Evolutionary conservation across 768 basidiomycete species (phyloP), one percentile per base, ranked within the genome.

Genomic region (Suillus cothurnatus): DNA sequence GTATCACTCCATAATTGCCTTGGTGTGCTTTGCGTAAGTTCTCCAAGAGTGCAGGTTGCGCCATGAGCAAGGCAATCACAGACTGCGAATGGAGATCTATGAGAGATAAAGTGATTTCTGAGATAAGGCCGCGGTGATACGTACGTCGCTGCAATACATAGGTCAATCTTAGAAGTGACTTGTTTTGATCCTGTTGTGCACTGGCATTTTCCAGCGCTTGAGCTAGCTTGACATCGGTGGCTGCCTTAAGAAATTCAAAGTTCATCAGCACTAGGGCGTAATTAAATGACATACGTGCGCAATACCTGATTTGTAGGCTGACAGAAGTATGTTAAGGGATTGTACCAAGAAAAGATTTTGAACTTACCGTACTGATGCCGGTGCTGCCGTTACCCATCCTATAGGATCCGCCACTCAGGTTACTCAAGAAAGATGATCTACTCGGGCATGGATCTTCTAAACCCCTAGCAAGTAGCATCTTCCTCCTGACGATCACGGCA

Each of bases 1-100:
- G 85, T 47, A 99, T 90, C 49, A 96, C 81, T 59, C 94, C 88
- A 73, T 97, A 99, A 69, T 92, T 95, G 52, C 97, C 97, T 82
- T 90, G 86, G 68, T 97, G 87, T 1, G 96, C 96, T 71, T 91
- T 96, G 55, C 94, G 88, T 17, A 97, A 81, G 71, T 89, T 92
- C 62, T 98, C 95, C 41, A 98, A 80, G 1, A 99, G 79, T 0
- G 86, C 76, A 0, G 95, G 91, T 45, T 94, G 89, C 0, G 86
- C 81, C 76, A 96, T 88, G 4, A 99, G 84, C 21, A 97, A 83
- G 66, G 92, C 88, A 36, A 98, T 91, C 0, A 93, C 94, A 9
- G 90, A 90, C 68, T 92, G 87, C 0, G 92, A 88, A 61, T 87
- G 85, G 23, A 94, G 80, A 70, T 86, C 93, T 94, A 67, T 2